Evolutionary conservation across 495 filamentous ascomycete species (phyloP).

Genomic region (Ascodesmis nigricans): DNA sequence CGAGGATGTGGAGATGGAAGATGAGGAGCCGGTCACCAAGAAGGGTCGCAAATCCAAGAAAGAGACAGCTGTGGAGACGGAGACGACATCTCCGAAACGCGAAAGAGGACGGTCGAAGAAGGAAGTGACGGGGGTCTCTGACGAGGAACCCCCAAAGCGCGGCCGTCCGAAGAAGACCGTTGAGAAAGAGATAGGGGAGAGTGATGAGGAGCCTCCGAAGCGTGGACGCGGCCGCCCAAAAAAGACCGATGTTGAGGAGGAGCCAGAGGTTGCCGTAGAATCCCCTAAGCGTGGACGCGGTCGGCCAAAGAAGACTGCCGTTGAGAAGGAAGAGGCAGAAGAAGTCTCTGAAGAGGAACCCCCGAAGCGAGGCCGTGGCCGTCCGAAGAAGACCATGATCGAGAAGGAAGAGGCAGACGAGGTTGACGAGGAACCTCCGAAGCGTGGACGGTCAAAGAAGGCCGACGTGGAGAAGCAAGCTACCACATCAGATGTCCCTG

Average conservation of each 20-base stretch:
- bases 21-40: constrained; percentile 16
- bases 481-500: background rate
- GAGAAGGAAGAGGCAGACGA: constrained; percentile 16
- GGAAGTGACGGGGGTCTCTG: constrained; percentile 16
- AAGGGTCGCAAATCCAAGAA: constrained; percentile 1
- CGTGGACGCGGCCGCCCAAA: constrained; percentile 1
- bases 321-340: constrained; percentile 13
- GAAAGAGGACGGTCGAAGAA: background rate
- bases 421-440: constrained; percentile 14
- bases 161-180: background rate
- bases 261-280: constrained; percentile 17
- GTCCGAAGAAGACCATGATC: constrained; percentile 17
- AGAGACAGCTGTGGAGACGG: constrained; percentile 2
- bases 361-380: too few species aligned
- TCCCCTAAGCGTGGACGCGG: constrained; percentile 2
- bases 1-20: constrained; percentile 23
- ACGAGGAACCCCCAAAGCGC: constrained; percentile 13
- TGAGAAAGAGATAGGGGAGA: background rate
- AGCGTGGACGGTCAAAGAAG: constrained; percentile 2
- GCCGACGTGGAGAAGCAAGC: constrained; percentile 25
- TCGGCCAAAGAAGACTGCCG: constrained; percentile 18
- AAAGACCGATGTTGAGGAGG: too few species aligned
- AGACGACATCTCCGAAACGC: too few species aligned
- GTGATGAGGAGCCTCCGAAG: background rate
- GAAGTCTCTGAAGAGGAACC: too few species aligned